Conservation (phyloP, 352 stramenopile species). For the Phytophthora kernoviae region DNA sequence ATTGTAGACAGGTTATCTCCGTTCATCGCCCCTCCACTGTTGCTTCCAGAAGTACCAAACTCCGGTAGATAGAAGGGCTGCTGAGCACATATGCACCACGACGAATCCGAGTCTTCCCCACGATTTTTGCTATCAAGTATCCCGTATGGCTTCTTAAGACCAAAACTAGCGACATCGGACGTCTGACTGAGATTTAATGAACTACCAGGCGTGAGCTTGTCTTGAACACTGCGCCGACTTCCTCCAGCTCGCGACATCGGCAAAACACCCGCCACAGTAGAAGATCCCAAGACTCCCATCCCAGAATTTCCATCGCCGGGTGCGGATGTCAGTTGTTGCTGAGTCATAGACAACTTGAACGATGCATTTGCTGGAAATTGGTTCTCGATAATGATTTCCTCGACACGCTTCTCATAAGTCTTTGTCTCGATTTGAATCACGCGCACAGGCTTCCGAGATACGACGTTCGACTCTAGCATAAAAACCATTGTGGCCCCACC, state of each 20-base stretch:
- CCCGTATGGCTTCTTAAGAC: constrained; percentile 5
- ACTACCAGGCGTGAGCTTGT: neutral
- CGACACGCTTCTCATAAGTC: constrained; percentile 77
- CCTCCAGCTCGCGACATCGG: constrained; percentile 15
- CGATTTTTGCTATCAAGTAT: constrained; percentile 25
- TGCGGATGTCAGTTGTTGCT: constrained; percentile 30
- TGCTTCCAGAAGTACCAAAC: constrained; percentile 42
- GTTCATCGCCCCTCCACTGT: constrained; percentile 15
- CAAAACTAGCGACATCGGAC: constrained; percentile 1
- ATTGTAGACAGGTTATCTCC: constrained; percentile 8
- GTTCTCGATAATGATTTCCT: constrained; percentile 89
- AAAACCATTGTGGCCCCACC: constrained; percentile 90
- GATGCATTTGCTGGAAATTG: constrained; percentile 75
- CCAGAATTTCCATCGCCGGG: constrained; percentile 10
- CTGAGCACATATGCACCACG: constrained; percentile 71
- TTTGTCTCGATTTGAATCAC: constrained; percentile 82
- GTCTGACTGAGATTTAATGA: constrained; percentile 11
- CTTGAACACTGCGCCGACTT: constrained; percentile 16
- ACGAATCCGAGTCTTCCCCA: constrained; percentile 47
- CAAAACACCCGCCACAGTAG: neutral
- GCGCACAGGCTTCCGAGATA: constrained; percentile 71
- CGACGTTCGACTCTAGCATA: constrained; percentile 84
- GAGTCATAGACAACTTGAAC: constrained; percentile 80
- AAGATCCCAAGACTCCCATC: neutral
- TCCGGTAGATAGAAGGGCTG: constrained; percentile 80